These are phyloP conservation scores for Schoenoplectus tabernaemontani DNA, from an alignment of 202 grass and related monocot genomes.

Conservation along the genomic window DNA sequence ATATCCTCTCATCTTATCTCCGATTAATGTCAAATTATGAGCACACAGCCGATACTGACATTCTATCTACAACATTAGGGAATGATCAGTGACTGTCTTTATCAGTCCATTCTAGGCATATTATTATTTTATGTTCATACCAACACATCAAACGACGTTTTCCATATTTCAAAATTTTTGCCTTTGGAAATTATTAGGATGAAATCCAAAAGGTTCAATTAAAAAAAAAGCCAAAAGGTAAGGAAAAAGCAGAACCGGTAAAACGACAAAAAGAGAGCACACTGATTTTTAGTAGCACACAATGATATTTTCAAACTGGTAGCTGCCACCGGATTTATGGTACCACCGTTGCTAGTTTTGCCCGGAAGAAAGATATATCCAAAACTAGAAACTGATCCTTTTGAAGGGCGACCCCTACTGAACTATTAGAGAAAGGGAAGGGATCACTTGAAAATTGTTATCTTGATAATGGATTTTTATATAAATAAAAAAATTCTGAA, in stretches of 20 bases:
- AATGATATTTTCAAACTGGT: neutral
- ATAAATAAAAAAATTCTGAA: too few relatives aligned
- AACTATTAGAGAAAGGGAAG: too few relatives aligned
- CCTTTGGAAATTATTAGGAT: too few relatives aligned
- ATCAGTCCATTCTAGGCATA: neutral
- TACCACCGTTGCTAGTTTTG: neutral
- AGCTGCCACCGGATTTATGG: neutral
- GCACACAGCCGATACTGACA: neutral
- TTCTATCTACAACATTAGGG: neutral
- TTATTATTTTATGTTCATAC: neutral
- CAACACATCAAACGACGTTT: neutral
- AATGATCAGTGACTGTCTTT: neutral
- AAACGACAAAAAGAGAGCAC: neutral
- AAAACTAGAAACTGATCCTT: neutral
- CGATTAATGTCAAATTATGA: neutral
- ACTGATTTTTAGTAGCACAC: neutral
- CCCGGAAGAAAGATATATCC: neutral
- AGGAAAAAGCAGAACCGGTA: neutral
- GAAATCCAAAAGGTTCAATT: too few relatives aligned
- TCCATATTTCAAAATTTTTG: neutral
- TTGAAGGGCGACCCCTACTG: neutral
- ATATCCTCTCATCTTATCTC: neutral
- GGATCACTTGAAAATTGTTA: too few relatives aligned
- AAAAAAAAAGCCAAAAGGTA: neutral
- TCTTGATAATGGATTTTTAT: too few relatives aligned